Evolutionary conservation across 345 rosid genomes (phyloP).

Genomic region (Jatropha curcas): DNA sequence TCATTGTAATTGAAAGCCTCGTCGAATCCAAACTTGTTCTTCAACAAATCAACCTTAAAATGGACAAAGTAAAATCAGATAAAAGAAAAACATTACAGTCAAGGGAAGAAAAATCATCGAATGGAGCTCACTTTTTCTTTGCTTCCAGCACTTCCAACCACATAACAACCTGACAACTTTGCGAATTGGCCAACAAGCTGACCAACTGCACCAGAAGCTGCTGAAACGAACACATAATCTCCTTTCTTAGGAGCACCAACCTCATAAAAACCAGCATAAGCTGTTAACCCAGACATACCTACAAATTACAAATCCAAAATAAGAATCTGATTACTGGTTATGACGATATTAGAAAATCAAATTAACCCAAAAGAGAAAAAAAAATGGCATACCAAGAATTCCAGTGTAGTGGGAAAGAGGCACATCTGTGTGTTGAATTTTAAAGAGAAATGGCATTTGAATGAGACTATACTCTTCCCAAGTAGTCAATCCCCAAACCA

Average conservation of each 20-base stretch:
- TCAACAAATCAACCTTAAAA: neutral
- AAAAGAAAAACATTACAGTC: no score
- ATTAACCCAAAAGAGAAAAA: no score
- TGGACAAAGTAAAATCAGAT: neutral
- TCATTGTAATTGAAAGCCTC: neutral
- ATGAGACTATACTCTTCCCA: constrained; percentile 33
- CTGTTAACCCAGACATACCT: neutral
- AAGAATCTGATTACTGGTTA: no score
- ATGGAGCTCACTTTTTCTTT: no score
- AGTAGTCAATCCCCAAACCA: constrained; percentile 17
- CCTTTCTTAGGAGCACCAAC: neutral
- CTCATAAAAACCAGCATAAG: neutral
- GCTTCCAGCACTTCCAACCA: no score
- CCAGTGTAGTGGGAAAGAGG: constrained; percentile 39
- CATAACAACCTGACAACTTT: no score
- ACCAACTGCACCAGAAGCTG: neutral
- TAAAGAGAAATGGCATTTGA: neutral
- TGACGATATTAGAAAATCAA: no score
- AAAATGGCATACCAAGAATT: constrained; percentile 5
- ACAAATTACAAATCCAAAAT: neutral
- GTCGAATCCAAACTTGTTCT: neutral
- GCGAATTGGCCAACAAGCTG: neutral
- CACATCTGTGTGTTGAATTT: constrained; percentile 22
- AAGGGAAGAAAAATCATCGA: no score
- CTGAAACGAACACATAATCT: neutral